These are phyloP conservation scores for Pyrenula massariospora DNA, from an alignment of 495 filamentous ascomycete species.

Conservation along the genomic window DNA sequence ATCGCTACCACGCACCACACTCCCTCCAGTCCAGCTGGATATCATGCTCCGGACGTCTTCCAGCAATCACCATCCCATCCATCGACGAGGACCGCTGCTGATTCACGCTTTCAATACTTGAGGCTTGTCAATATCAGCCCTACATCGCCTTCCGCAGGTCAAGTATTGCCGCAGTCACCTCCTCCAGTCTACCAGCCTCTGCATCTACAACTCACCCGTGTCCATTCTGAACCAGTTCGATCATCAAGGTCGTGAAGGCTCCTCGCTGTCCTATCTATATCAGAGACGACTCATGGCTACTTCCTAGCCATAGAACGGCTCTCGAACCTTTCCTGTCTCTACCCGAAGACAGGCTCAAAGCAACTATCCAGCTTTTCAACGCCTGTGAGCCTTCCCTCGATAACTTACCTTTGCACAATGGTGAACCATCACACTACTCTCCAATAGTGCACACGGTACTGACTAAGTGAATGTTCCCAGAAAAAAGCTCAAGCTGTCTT, in stretches of 20 bases:
- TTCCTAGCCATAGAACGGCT: neutral
- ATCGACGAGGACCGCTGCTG: neutral
- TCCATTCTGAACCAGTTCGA: neutral
- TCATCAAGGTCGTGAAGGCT: neutral
- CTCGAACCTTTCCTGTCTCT: neutral
- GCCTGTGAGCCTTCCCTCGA: neutral
- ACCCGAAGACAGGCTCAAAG: no score
- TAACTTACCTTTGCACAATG: neutral
- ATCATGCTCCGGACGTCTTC: neutral
- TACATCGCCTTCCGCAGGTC: neutral
- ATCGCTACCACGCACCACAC: neutral
- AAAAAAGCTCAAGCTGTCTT: neutral
- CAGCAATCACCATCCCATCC: neutral
- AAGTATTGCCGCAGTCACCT: neutral
- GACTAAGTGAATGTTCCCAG: neutral
- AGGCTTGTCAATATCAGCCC: neutral
- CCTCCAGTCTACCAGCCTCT: neutral
- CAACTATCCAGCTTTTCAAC: no score
- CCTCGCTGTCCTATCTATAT: neutral
- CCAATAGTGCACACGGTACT: neutral
- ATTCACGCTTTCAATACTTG: neutral
- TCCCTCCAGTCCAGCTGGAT: neutral
- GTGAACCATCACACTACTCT: neutral
- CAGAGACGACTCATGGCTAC: neutral
- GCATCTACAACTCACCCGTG: neutral